Base-by-base conservation (phyloP, 1,284 basidiomycete genomes). In the Malassezia furfur region DNA sequence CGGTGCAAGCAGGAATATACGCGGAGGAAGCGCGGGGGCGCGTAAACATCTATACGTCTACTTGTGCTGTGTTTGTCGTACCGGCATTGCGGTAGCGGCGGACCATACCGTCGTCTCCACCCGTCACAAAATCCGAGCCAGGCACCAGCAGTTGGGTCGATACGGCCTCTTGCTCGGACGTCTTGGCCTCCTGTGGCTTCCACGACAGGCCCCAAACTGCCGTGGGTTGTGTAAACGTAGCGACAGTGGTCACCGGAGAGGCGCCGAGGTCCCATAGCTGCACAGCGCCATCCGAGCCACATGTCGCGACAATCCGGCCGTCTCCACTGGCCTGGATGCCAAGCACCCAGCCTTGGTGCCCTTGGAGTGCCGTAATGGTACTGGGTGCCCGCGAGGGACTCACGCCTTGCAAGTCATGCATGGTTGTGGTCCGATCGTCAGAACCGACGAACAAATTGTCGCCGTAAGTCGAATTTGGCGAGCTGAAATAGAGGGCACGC, bases 1-100 rank as follows among this genome's bases (percentile, higher is more conserved):
- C 55, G 46, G 15, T 57, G 55, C 35, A 57, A 57, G 25, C 51
- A 57, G 37, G 48, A 52, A 28, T 50, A 36, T 38, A 48, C 35
- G 25, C 48, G 48, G 9, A 41, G 35, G 43, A 49, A 37, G 15
- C 41, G 54, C 19, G 48, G 39, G 21, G 28, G 43, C 8, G 14
- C 19, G 4, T 22, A 17, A 30, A 21, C 5, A 30, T 14, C 45
- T 36, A 47, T 21, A 25, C 17, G 14, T 45, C 43, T 47, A 40
- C 54, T 34, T 46, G 34, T 19, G 52, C 35, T 1, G 9, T 15
- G 10, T 14, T 45, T n/a, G 43, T 30, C 14, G 43, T 45, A 19
- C 55, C 55, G 10, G 55, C 55, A 38, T 48, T 48, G 10, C 55
- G 44, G 31, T 52, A 57, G 25, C 51, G 25, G 32, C 48, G 50